Evolutionary conservation across 2,329 filamentous ascomycete genomes (phyloP), one percentile per base, ranked within the genome.

Genomic region (Coniochaeta ligniaria): DNA sequence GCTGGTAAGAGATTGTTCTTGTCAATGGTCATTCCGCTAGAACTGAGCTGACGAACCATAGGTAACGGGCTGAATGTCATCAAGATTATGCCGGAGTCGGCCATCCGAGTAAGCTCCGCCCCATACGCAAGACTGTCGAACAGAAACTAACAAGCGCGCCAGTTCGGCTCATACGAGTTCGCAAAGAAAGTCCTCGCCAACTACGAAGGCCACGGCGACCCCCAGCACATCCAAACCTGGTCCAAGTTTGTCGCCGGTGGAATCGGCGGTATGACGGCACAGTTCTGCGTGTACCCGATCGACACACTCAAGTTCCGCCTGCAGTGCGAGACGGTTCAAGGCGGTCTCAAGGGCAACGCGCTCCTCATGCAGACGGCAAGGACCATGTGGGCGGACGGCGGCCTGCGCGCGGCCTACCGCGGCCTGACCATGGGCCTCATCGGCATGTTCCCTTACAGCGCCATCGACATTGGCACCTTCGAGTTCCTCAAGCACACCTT

Each of bases 71-170:
- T 99, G 67, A 99, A 99, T 68, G 92, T 99, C 2, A 75, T 97
- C 70, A 99, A 99, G 75, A 95, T 99, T 63, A 96, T 98, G 92
- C 95, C 95, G 0, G 95, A 99, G 77, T 97, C 94, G 31, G 94
- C 95, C 28, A 96, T 99, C 72, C 96, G 97, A 68, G 78, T 80
- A 70, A 41, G 66, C 67, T 57, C 38, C 38, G 7, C 16, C 35
- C 52, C 45, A 26, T 47, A 22, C 57, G 7, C 41, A 2, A 55
- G 47, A 22, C 26, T 12, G 17, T n/a, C 6, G 17, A 24, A 24
- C 7, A 20, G 26, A 38, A 22, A 47, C 67, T 72, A 58, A 70
- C 58, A 17, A 16, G n/a, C 17, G 35, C 22, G 36, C 8, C 59
- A 80, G 75, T 99, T 99, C 73, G 95, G 95, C 62, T 94, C 93